These are phyloP conservation scores for Pythium myriotylum DNA, from an alignment of 352 stramenopile species.

Conservation along the genomic window DNA sequence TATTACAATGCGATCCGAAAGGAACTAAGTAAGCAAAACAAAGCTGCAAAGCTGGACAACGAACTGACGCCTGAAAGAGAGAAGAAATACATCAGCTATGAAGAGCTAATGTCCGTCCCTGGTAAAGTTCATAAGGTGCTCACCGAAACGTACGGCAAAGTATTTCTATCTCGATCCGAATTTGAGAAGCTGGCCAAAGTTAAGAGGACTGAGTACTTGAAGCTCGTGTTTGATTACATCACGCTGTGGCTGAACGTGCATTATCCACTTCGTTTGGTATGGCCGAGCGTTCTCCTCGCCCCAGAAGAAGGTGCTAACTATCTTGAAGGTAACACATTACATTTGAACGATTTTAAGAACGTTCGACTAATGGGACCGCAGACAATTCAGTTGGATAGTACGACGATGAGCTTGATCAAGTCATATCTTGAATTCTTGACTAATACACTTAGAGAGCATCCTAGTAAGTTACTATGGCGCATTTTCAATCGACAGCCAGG, in stretches of 20 bases:
- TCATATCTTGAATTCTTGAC: slow-evolving; percentile 23
- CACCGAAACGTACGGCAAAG: slow-evolving; percentile 18
- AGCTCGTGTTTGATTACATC: slow-evolving; percentile 29
- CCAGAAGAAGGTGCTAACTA: slow-evolving; percentile 19
- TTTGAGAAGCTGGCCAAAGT: slow-evolving; percentile 20
- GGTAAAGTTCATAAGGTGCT: slow-evolving; percentile 13
- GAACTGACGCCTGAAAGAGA: slow-evolving; percentile 25
- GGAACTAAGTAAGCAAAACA: slow-evolving; percentile 30
- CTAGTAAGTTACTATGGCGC: slow-evolving; percentile 20
- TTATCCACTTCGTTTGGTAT: slow-evolving; percentile 27
- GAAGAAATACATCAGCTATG: slow-evolving; percentile 25
- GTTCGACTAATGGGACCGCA: slow-evolving; percentile 26
- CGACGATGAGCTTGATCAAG: slow-evolving; percentile 21
- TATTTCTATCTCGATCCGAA: slow-evolving; percentile 22
- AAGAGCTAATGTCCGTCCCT: slow-evolving; percentile 26
- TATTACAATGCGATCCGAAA: slow-evolving; percentile 29
- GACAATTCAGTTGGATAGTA: slow-evolving; percentile 19
- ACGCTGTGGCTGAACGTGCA: slow-evolving; percentile 26
- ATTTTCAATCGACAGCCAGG: slow-evolving; percentile 21
- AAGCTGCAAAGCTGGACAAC: slow-evolving; percentile 26
- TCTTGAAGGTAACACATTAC: slow-evolving; percentile 21
- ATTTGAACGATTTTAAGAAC: slow-evolving; percentile 28
- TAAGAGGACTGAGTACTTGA: slow-evolving; percentile 22
- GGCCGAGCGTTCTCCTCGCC: slow-evolving; percentile 15
- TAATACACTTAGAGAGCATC: slow-evolving; percentile 18